Evolutionary conservation across 164 flowering plant genomes (phyloP), one percentile per base, ranked within the genome.

Genomic region (Buxus sempervirens): DNA sequence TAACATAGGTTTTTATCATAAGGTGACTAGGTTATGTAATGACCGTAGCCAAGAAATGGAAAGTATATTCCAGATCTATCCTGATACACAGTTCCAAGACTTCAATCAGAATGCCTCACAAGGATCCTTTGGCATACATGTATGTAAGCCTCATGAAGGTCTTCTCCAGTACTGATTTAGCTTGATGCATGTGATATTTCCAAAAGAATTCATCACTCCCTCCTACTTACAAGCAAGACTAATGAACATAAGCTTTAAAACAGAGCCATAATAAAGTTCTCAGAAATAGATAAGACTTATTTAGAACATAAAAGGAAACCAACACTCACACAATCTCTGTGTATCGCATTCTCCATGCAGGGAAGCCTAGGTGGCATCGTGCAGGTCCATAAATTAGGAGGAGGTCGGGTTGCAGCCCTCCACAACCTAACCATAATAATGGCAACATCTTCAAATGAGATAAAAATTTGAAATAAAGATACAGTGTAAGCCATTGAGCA

Each of bases 311-410:
- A 41, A 58, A 18, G 18, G 54, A 36, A 19, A 10, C n/a, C n/a
- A 65, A 18, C 27, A 82, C 97, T 87, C 54, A 92, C 99, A 89
- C 82, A 59, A 95, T 88, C 89, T 91, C 98, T 15, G 97, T 89
- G 75, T 91, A 92, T 42, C 86, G 81, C 61, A 89, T 68, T 76
- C 97, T 86, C 97, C 99, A 93, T 12, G 96, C 81, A 58, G 98
- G 97, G 74, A 91, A 96, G 32, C 99, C 99, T 36, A 86, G 75
- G 76, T 93, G 96, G 76, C 96, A 87, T 79, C 97, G 84, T 57
- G 81, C 86, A 69, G 90, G 91, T 72, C 96, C 99, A 75, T 85
- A 93, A 66, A 88, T 75, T 42, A 96, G 75, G 63, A 96, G 79
- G 58, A 96, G 86, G 68, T 88, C 93, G 62, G 93, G 93, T 22